Evolutionary conservation across 176 grass and related monocot genomes (phyloP).

Genomic region (Panicum miliaceum): DNA sequence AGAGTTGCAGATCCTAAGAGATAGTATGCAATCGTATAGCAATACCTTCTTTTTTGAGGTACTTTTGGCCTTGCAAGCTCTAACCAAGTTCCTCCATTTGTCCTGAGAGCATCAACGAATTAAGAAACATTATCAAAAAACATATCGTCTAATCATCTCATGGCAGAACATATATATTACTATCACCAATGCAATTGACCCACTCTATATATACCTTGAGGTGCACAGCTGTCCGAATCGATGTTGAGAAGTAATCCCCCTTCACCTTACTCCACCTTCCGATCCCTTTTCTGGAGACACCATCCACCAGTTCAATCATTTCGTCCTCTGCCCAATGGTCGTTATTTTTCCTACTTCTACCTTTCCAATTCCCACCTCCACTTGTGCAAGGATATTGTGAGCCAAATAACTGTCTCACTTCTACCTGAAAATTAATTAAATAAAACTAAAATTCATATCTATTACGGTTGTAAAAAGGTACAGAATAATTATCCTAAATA

Average conservation of each 20-base stretch:
- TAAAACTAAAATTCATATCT: not conserved
- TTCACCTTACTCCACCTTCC: not conserved
- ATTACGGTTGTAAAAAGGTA: not conserved
- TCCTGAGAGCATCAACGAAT: not conserved
- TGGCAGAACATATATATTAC: not conserved
- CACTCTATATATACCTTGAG: not conserved
- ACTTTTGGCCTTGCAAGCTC: not conserved
- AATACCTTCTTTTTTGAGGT: not conserved
- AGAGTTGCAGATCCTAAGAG: not conserved
- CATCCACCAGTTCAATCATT: not conserved
- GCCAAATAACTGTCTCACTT: not conserved
- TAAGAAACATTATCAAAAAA: not conserved
- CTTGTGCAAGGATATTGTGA: not conserved
- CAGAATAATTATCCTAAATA: not conserved
- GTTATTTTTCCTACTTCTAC: constrained; percentile 7
- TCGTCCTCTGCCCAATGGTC: not conserved
- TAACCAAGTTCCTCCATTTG: constrained; percentile 18
- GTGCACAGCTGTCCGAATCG: constrained; percentile 9
- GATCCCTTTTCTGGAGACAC: not conserved
- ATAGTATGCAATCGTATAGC: too few species aligned
- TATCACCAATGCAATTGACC: not conserved
- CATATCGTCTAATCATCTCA: not conserved
- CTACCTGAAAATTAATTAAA: constrained; percentile 3
- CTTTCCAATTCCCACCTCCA: not conserved
- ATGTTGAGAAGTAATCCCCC: not conserved